These are phyloP conservation scores for Microcos paniculata DNA, from an alignment of 345 rosid species.

Conservation along the genomic window DNA sequence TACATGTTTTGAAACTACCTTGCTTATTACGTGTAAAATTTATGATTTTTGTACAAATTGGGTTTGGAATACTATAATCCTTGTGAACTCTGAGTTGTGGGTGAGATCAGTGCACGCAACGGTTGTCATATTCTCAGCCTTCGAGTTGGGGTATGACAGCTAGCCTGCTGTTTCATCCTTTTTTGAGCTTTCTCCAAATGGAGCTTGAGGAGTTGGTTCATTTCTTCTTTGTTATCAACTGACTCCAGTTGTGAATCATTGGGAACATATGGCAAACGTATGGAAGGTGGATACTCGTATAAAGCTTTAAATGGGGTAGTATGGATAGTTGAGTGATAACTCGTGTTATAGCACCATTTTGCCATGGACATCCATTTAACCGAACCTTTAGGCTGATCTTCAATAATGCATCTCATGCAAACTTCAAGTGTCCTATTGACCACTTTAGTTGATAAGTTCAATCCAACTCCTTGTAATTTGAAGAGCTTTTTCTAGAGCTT, in stretches of 20 bases:
- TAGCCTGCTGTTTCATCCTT: too few species aligned
- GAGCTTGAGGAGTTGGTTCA: too few species aligned
- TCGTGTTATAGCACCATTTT: not conserved
- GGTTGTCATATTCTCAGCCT: too few species aligned
- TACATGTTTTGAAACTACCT: too few species aligned
- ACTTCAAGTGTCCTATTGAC: not conserved
- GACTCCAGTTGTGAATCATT: conserved; percentile 2
- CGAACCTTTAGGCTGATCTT: not conserved
- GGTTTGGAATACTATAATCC: too few species aligned
- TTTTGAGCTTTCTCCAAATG: too few species aligned
- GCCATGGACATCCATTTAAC: not conserved
- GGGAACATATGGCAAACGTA: not conserved
- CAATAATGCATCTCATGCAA: not conserved
- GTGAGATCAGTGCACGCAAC: too few species aligned
- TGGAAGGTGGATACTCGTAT: not conserved
- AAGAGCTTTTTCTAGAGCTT: not conserved
- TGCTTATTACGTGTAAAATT: too few species aligned
- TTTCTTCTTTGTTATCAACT: too few species aligned
- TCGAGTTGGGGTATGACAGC: too few species aligned
- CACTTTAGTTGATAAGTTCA: not conserved
- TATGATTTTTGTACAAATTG: too few species aligned
- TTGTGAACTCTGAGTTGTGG: too few species aligned
- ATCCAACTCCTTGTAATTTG: not conserved
- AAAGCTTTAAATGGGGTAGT: not conserved
- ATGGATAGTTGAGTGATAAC: not conserved